Conservation (phyloP, 2,329 filamentous ascomycete species). For the Xylaria sp. region DNA sequence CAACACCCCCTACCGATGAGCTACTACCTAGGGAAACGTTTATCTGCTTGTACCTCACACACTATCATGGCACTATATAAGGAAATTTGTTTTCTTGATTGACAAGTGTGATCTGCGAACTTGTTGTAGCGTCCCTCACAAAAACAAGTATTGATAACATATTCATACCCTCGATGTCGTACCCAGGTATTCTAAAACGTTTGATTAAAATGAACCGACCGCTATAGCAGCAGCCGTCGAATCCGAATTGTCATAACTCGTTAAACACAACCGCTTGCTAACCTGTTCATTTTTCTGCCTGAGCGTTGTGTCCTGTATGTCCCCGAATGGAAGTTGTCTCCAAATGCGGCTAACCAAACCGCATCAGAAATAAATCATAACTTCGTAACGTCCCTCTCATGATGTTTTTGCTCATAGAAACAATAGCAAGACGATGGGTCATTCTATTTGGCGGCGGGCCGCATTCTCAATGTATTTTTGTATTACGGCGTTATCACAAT, state of each 20-base stretch:
- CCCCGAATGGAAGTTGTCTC: not conserved
- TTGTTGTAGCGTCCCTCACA: not conserved
- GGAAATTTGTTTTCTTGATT: not conserved
- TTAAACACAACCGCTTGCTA: not conserved
- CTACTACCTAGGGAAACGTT: not conserved
- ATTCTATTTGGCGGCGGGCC: conserved; percentile 34
- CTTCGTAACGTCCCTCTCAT: not conserved
- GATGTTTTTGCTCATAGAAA: not conserved
- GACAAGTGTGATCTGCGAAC: not conserved
- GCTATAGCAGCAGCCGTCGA: not conserved
- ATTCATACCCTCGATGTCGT: not conserved
- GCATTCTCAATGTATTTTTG: conserved; percentile 46
- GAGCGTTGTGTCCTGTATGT: not conserved
- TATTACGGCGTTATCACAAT: conserved; percentile 47
- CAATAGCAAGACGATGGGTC: not conserved
- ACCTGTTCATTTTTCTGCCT: not conserved
- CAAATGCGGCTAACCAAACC: too few species aligned
- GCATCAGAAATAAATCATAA: not conserved
- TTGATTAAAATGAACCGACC: not conserved
- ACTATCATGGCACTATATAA: not conserved
- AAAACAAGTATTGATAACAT: not conserved
- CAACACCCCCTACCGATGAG: not conserved
- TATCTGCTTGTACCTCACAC: not conserved
- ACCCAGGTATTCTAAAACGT: not conserved
- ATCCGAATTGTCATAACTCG: not conserved